phyloP scores from a whole-genome alignment of 305 asterid genomes.

The Fraxinus ornus region DNA sequence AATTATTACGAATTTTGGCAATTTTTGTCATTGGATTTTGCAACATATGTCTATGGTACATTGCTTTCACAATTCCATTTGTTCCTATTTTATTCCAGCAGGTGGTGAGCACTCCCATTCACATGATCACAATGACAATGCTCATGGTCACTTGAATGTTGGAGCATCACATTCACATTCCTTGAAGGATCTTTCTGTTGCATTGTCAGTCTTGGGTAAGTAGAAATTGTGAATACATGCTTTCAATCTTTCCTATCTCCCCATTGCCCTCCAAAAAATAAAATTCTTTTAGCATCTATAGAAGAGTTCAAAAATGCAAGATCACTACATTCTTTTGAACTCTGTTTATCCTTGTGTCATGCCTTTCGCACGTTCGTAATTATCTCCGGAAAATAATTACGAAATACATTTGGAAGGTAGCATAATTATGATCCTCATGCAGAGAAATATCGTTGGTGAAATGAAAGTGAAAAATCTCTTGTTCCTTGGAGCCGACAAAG shows the following conservation, averaged over 20 bases:
- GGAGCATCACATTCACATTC: conserved; percentile 82
- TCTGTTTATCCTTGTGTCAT: background rate
- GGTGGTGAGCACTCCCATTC: conserved; percentile 89
- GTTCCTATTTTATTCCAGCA: conserved; percentile 30
- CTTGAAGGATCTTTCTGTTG: conserved; percentile 78
- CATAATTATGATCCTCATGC: background rate
- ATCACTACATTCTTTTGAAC: too few species aligned
- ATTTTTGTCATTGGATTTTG: background rate
- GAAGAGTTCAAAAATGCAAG: background rate
- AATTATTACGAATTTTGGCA: background rate
- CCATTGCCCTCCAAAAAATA: background rate
- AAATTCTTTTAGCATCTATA: background rate
- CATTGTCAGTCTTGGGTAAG: conserved; percentile 84
- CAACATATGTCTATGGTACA: background rate
- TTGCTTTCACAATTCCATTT: background rate
- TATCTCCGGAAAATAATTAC: background rate
- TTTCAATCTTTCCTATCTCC: background rate
- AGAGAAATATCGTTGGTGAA: background rate
- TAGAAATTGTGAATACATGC: conserved; percentile 2
- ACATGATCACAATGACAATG: conserved; percentile 57
- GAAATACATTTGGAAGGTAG: background rate
- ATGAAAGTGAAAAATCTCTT: conserved; percentile 13
- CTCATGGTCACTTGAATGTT: conserved; percentile 46
- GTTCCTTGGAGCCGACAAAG: conserved; percentile 39
- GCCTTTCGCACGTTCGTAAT: background rate